Evolutionary conservation across 2,329 filamentous ascomycete species (phyloP), one percentile per base, ranked within the genome.

Genomic region (Sporothrix euskadiensis): DNA sequence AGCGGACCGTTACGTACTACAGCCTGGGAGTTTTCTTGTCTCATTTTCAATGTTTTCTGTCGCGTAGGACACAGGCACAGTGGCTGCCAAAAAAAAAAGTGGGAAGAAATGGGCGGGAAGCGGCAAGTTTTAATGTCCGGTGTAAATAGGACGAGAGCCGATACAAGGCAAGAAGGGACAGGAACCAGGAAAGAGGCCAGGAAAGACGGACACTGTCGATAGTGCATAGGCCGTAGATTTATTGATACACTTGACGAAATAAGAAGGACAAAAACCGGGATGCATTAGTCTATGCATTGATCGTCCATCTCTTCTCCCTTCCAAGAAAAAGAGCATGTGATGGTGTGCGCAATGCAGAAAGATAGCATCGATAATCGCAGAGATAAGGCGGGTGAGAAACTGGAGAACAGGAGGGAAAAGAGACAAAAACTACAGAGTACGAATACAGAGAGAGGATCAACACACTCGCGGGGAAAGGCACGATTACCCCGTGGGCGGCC

Each of bases 261-360:
- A 14, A 63, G 32, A 41, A 63, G 19, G 10, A 54, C 10, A 54
- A 59, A 59, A 59, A 3, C 52, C 14, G n/a, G 52, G n/a, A 22
- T 14, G n/a, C 6, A 30, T 22, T 3, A 54, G n/a, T 6, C 10
- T n/a, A 47, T 41, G 4, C 39, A 49, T 26, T 19, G 65, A 68
- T 68, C 65, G 26, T 8, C 65, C 35, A 68, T 52, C 47, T 68
- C 14, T 68, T 68, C 30, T 68, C 47, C 65, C 26, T 35, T 68
- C 41, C 44, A 14, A n/a, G 65, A 35, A 68, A 52, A 52, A 35
- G 44, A 52, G 65, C 65, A 44, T 68, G 65, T 68, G 65, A 52
- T 68, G 26, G 7, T 49, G 7, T 49, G 44, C 44, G 14, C 14
- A 14, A 16, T 49, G 44, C 44, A 5, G 14, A 6, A 2, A 49